phyloP scores from a whole-genome alignment of 2,329 filamentous ascomycete species.

The Trichoderma pleuroti region DNA sequence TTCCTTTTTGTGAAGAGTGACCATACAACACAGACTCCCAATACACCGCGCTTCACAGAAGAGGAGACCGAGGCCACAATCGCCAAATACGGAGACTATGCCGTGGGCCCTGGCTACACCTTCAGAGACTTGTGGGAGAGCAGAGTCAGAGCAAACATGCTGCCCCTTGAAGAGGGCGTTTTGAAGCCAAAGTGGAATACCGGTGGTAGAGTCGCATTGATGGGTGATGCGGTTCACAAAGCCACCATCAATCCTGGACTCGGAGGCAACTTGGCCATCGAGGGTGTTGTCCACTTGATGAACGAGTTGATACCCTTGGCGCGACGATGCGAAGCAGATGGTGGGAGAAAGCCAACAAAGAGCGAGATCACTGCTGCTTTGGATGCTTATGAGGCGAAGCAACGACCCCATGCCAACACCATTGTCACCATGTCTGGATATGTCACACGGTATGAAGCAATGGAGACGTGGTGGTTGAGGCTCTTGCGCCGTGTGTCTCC shows the following conservation, averaged over 20 bases:
- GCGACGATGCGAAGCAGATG: background rate
- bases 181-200: slow-evolving; percentile 8
- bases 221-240: slow-evolving; percentile 1
- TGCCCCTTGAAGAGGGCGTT: slow-evolving; percentile 8
- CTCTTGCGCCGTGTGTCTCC: slow-evolving; percentile 1
- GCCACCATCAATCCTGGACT: slow-evolving; percentile 4
- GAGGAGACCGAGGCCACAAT: slow-evolving; percentile 1
- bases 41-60: slow-evolving; percentile 2
- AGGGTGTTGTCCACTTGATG: slow-evolving; percentile 1
- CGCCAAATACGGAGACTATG: slow-evolving; percentile 7
- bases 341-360: background rate
- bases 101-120: background rate
- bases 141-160: background rate
- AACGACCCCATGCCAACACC: slow-evolving; percentile 2
- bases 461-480: slow-evolving; percentile 15
- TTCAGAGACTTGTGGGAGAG: slow-evolving; percentile 11
- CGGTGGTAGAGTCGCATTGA: background rate
- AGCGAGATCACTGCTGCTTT: background rate
- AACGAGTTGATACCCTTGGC: slow-evolving; percentile 6
- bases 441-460: slow-evolving; percentile 1
- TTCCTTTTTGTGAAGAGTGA: slow-evolving; percentile 3
- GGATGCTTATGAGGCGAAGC: slow-evolving; percentile 7
- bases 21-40: background rate
- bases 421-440: slow-evolving; percentile 2
- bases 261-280: background rate